Evolutionary conservation across 2,329 filamentous ascomycete genomes (phyloP).

Genomic region (Botrytis galanthina): DNA sequence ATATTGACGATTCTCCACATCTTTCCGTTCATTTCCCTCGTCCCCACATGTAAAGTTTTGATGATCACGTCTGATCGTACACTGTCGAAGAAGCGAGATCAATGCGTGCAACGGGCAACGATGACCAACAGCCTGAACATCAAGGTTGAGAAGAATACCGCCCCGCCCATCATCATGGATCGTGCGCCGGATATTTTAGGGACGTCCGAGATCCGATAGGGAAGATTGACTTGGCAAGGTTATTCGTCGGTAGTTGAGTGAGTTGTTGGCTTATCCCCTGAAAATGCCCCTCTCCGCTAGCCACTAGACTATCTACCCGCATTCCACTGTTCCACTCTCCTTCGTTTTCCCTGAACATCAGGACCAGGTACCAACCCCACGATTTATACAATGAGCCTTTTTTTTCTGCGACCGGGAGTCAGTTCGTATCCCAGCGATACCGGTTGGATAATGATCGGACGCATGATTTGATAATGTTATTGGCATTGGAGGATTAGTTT

Average conservation of each 20-base stretch:
- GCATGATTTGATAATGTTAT: slow-evolving; percentile 10
- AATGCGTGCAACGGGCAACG: background rate
- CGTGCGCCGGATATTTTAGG: slow-evolving; percentile 4
- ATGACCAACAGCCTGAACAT: background rate
- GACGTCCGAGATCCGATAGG: background rate
- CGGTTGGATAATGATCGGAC: background rate
- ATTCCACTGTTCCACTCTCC: no score
- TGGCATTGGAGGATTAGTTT: background rate
- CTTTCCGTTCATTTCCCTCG: background rate
- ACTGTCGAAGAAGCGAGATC: background rate
- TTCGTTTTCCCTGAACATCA: background rate
- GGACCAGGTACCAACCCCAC: background rate
- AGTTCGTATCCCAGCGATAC: background rate
- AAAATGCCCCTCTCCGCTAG: background rate
- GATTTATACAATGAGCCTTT: background rate
- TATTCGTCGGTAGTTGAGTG: background rate
- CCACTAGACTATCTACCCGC: background rate
- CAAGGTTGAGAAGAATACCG: background rate
- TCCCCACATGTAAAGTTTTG: background rate
- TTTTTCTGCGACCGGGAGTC: background rate
- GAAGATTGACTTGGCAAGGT: background rate
- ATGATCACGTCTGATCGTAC: background rate
- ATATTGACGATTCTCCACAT: background rate
- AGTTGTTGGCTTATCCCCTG: background rate
- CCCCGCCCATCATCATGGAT: background rate